Evolutionary conservation across 768 basidiomycete species (phyloP).

Genomic region (Mycena sanguinolenta): DNA sequence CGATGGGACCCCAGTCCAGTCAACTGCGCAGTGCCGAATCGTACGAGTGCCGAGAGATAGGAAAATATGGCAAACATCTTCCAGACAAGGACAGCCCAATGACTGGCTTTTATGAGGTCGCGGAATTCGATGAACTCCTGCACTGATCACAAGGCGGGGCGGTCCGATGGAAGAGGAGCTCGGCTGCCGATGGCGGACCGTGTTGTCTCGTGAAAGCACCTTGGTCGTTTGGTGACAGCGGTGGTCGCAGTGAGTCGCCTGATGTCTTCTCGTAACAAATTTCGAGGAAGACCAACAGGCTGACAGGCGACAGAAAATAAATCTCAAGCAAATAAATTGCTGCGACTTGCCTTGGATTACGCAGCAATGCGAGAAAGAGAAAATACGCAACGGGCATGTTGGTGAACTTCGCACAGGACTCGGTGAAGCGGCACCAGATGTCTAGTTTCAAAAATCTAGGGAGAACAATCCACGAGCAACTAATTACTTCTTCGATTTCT

Average conservation of each 20-base stretch:
- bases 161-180: background rate
- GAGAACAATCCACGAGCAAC: background rate
- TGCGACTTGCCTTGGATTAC: too few species aligned
- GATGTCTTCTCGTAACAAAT: too few species aligned
- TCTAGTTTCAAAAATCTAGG: background rate
- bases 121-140: background rate
- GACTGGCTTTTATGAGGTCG: background rate
- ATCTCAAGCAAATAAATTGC: too few species aligned
- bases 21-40: background rate
- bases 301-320: too few species aligned
- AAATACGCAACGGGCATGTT: too few species aligned
- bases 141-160: slow-evolving; percentile 4
- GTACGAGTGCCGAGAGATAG: background rate
- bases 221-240: background rate
- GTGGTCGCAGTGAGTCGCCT: too few species aligned
- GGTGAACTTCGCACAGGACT: too few species aligned
- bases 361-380: too few species aligned
- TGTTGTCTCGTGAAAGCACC: too few species aligned
- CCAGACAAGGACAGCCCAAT: background rate
- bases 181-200: too few species aligned
- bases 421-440: background rate
- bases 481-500: slow-evolving; percentile 12
- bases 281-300: too few species aligned
- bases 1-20: slow-evolving; percentile 49
- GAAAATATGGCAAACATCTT: slow-evolving; percentile 3